Base-by-base conservation (phyloP, 129 eudicot genomes). In the Tagetes patula region DNA sequence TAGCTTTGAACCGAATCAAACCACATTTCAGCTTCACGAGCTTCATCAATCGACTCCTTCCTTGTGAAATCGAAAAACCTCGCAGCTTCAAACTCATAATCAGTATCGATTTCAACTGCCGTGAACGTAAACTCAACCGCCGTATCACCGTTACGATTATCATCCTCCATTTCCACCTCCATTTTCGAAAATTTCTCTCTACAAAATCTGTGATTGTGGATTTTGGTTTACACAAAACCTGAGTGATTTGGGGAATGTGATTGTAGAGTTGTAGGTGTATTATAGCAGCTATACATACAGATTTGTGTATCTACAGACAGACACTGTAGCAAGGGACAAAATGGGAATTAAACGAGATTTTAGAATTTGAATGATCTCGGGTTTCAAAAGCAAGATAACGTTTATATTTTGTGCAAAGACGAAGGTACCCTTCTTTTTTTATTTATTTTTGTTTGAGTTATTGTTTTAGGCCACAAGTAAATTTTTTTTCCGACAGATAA, bases 11-110 rank as follows among this genome's bases (percentile, higher is more conserved):
- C 81, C 36, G 92, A 78, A 27, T 80, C 77, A 78, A 93, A 93
- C 96, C 98, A 93, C 58, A 72, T 69, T 74, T 93, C 96, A 9
- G 98, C 90, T 69, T 79, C 55, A 46, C 76, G 73, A 50, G 90
- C 90, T 81, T 93, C 92, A 7, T 65, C 74, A 30, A 27, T 10
- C 55, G 98, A 80, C 83, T 93, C 98, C 54, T 77, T 79, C 2
- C 84, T 67, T 11, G 81, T 77, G 14, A 93, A 93, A 77, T 93
- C 98, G 27, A 89, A 79, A 36, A 79, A 93, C 36, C 96, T 79
- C 41, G 83, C 83, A 0, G 98, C 90, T 36, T 93, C 96, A 61
- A 64, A 93, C 89, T 93, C 98, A 67, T 93, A 93, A 67, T 90
- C 98, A 30, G 90, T 83, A 62, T 93, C 98, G 56, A 93, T 81